Percentiles rank a stretch among this genome's conserved stretches.
phyloP scores from a whole-genome alignment of 2,329 filamentous ascomycete species.

The Colletotrichum gloeosporioides region DNA sequence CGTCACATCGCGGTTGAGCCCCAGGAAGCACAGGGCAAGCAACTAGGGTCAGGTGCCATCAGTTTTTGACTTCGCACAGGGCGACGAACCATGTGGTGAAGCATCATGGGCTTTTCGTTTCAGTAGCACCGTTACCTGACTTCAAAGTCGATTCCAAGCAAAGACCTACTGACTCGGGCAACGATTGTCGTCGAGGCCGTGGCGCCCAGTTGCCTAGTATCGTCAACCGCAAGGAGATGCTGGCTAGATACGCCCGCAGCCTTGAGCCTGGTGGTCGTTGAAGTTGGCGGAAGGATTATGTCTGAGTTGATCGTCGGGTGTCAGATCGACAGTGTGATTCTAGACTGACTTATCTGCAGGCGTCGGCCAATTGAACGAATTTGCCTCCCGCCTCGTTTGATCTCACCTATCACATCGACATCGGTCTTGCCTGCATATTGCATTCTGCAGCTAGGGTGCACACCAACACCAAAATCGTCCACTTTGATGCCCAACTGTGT shows the following conservation, averaged over 20 bases:
- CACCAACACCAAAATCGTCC: background rate
- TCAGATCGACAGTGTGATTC: background rate
- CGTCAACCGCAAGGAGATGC: background rate
- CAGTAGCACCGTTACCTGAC: background rate
- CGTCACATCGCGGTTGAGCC: background rate
- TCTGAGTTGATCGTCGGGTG: background rate
- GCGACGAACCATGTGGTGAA: background rate
- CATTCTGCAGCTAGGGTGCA: background rate
- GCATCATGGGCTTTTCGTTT: background rate
- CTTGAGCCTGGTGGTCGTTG: background rate
- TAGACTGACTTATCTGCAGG: background rate
- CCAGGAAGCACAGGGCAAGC: background rate
- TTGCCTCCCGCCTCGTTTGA: background rate
- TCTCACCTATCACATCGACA: background rate
- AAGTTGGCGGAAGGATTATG: background rate
- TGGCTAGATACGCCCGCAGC: background rate
- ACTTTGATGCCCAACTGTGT: background rate
- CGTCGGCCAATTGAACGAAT: background rate
- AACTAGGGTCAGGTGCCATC: background rate
- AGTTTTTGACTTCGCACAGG: background rate
- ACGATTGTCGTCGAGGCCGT: background rate
- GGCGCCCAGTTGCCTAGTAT: background rate
- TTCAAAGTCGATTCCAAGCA: background rate
- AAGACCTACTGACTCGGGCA: background rate
- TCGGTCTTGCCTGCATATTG: background rate